phyloP scores from a whole-genome alignment of 345 rosid species.

The Euclidium syriacum region DNA sequence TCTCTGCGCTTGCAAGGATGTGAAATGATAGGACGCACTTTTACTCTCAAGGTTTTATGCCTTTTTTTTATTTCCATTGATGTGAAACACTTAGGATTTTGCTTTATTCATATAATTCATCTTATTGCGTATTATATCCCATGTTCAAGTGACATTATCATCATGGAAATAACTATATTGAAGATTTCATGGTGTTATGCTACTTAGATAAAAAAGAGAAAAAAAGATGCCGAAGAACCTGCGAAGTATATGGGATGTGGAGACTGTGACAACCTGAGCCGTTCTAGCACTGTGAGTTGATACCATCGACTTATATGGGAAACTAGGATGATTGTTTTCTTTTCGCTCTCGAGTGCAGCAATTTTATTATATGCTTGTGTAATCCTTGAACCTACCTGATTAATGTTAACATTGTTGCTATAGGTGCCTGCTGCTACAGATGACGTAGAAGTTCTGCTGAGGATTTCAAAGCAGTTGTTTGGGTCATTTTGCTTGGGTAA shows the following conservation, averaged over 20 bases:
- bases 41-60: constrained; percentile 70
- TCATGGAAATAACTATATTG: neutral
- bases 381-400: neutral
- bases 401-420: neutral
- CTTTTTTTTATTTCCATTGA: constrained; percentile 4
- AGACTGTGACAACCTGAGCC: constrained; percentile 83
- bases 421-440: constrained; percentile 84
- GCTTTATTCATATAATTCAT: neutral
- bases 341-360: neutral
- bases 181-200: neutral
- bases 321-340: constrained; percentile 1
- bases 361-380: constrained; percentile 2
- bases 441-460: constrained; percentile 69
- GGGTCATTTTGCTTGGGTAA: constrained; percentile 66
- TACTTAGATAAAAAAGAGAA: constrained; percentile 73
- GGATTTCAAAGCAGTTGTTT: constrained; percentile 74
- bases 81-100: neutral
- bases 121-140: constrained; percentile 5
- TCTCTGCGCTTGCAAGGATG: constrained; percentile 79
- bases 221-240: constrained; percentile 74
- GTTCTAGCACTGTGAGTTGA: constrained; percentile 63
- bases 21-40: constrained; percentile 74
- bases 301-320: neutral
- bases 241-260: constrained; percentile 90
- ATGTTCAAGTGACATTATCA: neutral